phyloP scores from a whole-genome alignment of 176 grass and related monocot genomes.

The Oryza punctata region DNA sequence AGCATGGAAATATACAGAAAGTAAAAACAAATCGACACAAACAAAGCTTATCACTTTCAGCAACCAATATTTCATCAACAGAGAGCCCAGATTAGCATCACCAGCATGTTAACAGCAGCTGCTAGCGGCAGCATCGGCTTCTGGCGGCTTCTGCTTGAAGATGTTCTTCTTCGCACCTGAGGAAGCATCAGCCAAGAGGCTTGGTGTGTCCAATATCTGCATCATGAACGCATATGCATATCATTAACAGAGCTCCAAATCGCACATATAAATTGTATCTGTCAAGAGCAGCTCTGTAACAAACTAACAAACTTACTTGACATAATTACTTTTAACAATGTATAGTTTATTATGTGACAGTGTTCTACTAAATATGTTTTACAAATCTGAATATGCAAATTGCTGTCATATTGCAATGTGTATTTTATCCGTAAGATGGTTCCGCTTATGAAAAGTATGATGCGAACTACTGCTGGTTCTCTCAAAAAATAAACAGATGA shows the following conservation, averaged over 20 bases:
- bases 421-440: neutral
- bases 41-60: constrained; percentile 27
- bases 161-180: constrained; percentile 85
- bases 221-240: neutral
- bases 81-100: neutral
- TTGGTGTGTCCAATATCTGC: constrained; percentile 95
- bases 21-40: constrained; percentile 19
- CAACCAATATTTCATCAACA: neutral
- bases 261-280: neutral
- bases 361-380: neutral
- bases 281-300: neutral
- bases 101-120: constrained; percentile 65
- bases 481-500: neutral
- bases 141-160: constrained; percentile 85
- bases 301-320: neutral
- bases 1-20: constrained; percentile 36
- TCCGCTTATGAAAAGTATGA: neutral
- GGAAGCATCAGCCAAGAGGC: constrained; percentile 76
- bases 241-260: neutral
- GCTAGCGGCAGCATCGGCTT: constrained; percentile 62
- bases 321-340: neutral
- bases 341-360: neutral
- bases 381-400: neutral
- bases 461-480: neutral
- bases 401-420: neutral